Evolutionary conservation across 139 green algal species (phyloP), one percentile per base, ranked within the genome.

Genomic region (Asterochloris erici): DNA sequence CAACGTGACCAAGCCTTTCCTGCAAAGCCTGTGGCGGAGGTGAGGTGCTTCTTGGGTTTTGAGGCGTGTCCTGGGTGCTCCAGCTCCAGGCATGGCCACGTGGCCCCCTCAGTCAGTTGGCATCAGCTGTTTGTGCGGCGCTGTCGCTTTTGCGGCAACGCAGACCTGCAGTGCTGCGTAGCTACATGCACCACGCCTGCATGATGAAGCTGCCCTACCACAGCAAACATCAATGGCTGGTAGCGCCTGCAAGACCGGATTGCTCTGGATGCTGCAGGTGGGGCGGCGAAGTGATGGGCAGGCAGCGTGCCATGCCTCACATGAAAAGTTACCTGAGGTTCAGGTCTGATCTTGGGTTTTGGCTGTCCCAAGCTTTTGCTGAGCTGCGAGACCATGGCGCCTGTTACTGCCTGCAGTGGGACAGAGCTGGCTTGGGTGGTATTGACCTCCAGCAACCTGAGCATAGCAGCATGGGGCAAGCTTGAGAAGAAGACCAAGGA

Each of bases 391-490:
- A 76, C 14, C n/a, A 54, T 10, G 16, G 24, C 16, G n/a, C 24
- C 2, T 28, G 19, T 76, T 76, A 9, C 19, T 76, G 70, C n/a
- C n/a, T 79, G 54, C 69, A 84, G 70, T 16, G 79, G 68, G 12
- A 60, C 38, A 23, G 21, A 91, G 74, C 28, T 97, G 77, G 86
- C 90, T 0, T 98, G 90, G 91, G 74, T 93, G 10, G 66, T 93
- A 9, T n/a, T 96, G 12, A 85, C 84, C 10, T 91, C 79, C 10
- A 90, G 95, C 82, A 98, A 98, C 87, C 86, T 98, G 29, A 92
- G 82, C 82, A 95, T 96, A 84, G 94, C 94, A 9, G 95, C 95
- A 0, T 98, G 95, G 95, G 95, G 95, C 9, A 79, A 68, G 62
- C 86, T 96, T 66, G 88, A 95, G 79, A 93, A 95, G 83, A 82